phyloP scores from a whole-genome alignment of 805 yeast species.

The Candida berthetii region DNA sequence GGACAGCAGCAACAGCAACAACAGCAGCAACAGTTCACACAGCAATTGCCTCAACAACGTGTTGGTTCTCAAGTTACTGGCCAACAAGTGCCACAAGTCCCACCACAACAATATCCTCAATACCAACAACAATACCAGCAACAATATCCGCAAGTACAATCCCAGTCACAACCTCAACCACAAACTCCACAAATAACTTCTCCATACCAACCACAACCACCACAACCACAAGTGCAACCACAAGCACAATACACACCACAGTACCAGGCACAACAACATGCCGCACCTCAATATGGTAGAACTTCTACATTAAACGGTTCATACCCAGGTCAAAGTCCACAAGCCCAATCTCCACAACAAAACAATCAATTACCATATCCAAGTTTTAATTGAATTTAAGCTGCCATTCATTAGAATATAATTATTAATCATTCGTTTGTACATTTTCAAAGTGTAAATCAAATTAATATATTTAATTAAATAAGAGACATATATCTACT shows the following conservation, averaged over 20 bases:
- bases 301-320: not conserved
- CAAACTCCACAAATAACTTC: not conserved
- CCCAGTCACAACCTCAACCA: not conserved
- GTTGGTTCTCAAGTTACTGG: constrained; percentile 30
- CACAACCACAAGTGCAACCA: not conserved
- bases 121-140: constrained; percentile 18
- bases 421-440: too few species aligned
- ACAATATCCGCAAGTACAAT: not conserved
- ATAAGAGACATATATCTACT: too few species aligned
- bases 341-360: constrained; percentile 8
- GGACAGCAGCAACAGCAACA: constrained; percentile 3
- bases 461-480: too few species aligned
- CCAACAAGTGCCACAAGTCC: constrained; percentile 30
- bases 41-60: constrained; percentile 23
- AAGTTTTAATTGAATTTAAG: constrained; percentile 4
- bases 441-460: too few species aligned
- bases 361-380: constrained; percentile 10
- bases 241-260: not conserved
- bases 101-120: constrained; percentile 34
- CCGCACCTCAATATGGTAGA: not conserved
- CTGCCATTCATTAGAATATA: too few species aligned
- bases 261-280: not conserved
- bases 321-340: not conserved
- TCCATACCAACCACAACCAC: not conserved
- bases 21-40: not conserved